Base-by-base conservation (phyloP, 169 alveolate genomes). In the Sarcocystis neurona region DNA sequence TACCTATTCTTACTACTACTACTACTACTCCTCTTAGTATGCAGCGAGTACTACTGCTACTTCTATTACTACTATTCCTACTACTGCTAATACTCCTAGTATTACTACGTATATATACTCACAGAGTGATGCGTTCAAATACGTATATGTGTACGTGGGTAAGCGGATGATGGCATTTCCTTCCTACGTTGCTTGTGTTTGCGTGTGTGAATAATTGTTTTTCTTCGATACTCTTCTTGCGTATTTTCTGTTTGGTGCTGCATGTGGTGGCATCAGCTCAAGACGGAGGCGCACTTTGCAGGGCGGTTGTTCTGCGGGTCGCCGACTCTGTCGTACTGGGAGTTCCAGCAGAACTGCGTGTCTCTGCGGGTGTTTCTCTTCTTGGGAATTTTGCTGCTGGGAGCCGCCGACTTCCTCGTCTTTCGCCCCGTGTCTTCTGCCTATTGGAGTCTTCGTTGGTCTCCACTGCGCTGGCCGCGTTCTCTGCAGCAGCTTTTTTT, bases 261-360 rank as follows among this genome's bases (percentile, higher is more conserved):
- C 41, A n/a, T 72, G 77, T 32, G 23, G n/a, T n/a, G n/a, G n/a
- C n/a, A n/a, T n/a, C 82, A 72, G 82, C 79, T 74, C 79, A 58
- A 74, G 79, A 66, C 47, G 77, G 48, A 74, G 63, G 85, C 90
- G 30, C 77, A 50, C 41, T 41, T 20, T 70, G 56, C 20, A 6
- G 23, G 90, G 37, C 77, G 90, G 27, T 30, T 72, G 63, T 44
- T 86, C 46, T 48, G 2, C n/a, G 60, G 70, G 18, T n/a, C n/a
- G n/a, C 90, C 85, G 23, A 46, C 85, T 0, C 34, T 48, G 75
- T 50, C 53, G 53, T 86, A 86, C 85, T 47, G 78, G 48, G 90
- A 86, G 30, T 56, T 72, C 79, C 70, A 86, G 90, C 82, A 86
- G 79, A 60, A 60, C 63, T 72, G 90, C 66, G 78, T 43, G 34